Percentiles rank a stretch among this genome's conserved stretches.
These are phyloP conservation scores for Trypanosoma avium DNA, from an alignment of 208 protist species.

Conservation along the genomic window DNA sequence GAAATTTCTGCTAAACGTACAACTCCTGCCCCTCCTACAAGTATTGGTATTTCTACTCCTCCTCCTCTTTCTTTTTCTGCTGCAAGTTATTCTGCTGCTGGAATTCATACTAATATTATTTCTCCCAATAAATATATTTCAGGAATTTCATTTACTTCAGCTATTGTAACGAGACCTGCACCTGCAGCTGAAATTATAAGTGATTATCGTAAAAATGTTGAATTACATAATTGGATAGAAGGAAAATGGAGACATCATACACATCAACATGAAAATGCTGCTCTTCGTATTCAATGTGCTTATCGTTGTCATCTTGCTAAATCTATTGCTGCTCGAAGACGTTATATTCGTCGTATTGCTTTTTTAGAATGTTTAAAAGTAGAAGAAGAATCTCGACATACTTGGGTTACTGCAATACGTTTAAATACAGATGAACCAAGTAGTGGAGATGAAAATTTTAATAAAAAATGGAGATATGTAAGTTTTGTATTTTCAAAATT, in stretches of 20 bases:
- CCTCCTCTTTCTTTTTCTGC: no score
- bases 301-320: conserved; percentile 67
- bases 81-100: no score
- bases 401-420: conserved; percentile 56
- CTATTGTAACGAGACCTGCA: neutral
- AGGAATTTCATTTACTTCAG: neutral
- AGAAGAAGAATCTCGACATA: conserved; percentile 39
- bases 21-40: no score
- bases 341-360: conserved; percentile 40
- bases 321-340: conserved; percentile 24
- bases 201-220: conserved; percentile 35
- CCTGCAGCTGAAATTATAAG: conserved; percentile 35
- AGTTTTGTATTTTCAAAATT: conserved; percentile 64
- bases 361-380: conserved; percentile 41
- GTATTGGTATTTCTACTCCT: no score
- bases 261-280: conserved; percentile 81
- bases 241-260: conserved; percentile 62
- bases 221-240: conserved; percentile 69
- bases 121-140: no score
- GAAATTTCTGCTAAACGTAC: neutral
- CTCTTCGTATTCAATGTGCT: conserved; percentile 73
- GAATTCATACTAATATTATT: no score
- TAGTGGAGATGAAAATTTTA: conserved; percentile 8
- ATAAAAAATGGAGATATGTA: conserved; percentile 23
- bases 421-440: conserved; percentile 6